Evolutionary conservation across 495 filamentous ascomycete genomes (phyloP).

Genomic region (Hypoxylon intermedium): DNA sequence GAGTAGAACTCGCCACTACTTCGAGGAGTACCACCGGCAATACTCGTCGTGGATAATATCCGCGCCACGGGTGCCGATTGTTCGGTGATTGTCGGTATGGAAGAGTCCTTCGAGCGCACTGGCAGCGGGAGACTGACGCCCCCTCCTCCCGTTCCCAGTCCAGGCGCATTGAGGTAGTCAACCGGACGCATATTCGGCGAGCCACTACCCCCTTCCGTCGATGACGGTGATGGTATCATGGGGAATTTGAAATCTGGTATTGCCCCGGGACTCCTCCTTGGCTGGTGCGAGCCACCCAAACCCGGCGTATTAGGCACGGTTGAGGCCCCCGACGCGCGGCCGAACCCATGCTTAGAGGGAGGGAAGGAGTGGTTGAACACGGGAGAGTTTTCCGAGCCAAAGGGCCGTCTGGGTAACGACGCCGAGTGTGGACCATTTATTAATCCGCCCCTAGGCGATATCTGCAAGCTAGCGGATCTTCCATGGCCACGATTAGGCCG

Average conservation of each 20-base stretch:
- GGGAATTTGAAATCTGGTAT: conserved; percentile 77
- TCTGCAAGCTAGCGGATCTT: conserved; percentile 84
- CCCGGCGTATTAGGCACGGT: conserved; percentile 53
- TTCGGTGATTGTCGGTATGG: conserved; percentile 56
- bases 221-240: conserved; percentile 54
- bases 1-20: conserved; percentile 96
- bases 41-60: conserved; percentile 75
- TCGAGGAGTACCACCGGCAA: conserved; percentile 70
- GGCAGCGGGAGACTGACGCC: conserved; percentile 45
- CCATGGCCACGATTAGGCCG: conserved; percentile 70
- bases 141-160: conserved; percentile 38
- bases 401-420: conserved; percentile 49
- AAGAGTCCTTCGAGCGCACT: conserved; percentile 46
- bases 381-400: conserved; percentile 50
- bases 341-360: conserved; percentile 47
- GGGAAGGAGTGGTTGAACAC: conserved; percentile 59
- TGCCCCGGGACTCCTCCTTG: conserved; percentile 49
- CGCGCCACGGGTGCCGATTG: conserved; percentile 68
- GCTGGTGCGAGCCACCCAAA: conserved; percentile 35
- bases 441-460: conserved; percentile 62
- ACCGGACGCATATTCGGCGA: conserved; percentile 28
- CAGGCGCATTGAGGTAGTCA: conserved; percentile 45
- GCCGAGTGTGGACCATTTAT: conserved; percentile 47
- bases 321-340: conserved; percentile 45
- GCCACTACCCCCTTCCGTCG: conserved; percentile 18